phyloP scores from a whole-genome alignment of 176 grass and related monocot species.

The Triticum aestivum region IWGSC_CS_RefSeq_v2.1 NC_057809.1:419142021-419142520 shows the following conservation, averaged over 20 bases:
- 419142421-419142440: too few species aligned
- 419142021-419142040: constrained; percentile 73
- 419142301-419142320: constrained; percentile 23
- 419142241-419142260: constrained; percentile 35
- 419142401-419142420: neutral
- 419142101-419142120: constrained; percentile 80
- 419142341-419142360: constrained; percentile 40
- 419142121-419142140: constrained; percentile 59
- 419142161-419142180: constrained; percentile 22
- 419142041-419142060: constrained; percentile 83
- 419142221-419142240: constrained; percentile 11
- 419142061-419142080: constrained; percentile 75
- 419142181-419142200: constrained; percentile 9
- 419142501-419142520: constrained; percentile 3
- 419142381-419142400: neutral
- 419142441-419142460: neutral
- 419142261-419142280: constrained; percentile 14
- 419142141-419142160: neutral
- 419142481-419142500: too few species aligned
- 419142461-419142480: constrained; percentile 8
- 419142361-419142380: constrained; percentile 41
- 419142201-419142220: constrained; percentile 24
- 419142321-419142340: constrained; percentile 26
- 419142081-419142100: constrained; percentile 77
- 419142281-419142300: constrained; percentile 24